Evolutionary conservation across 805 yeast genomes (phyloP).

Genomic region (Yarrowia sp.): DNA sequence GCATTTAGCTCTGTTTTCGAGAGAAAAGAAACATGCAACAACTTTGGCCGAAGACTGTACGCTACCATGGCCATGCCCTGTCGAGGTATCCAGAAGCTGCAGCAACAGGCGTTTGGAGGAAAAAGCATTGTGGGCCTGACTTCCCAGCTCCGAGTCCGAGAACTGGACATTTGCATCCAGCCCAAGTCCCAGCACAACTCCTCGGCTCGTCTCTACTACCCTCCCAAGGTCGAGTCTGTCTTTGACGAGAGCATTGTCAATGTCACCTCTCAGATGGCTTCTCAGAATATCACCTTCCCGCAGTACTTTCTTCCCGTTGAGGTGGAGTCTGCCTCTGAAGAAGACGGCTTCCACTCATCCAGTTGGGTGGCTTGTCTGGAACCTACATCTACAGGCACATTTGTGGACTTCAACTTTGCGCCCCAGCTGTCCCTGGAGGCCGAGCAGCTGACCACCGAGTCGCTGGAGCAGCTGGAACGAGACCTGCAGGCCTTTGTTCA

Average conservation of each 20-base stretch:
- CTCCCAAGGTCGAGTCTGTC: slow-evolving; percentile 25
- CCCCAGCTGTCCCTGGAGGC: slow-evolving; percentile 52
- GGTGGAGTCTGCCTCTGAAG: neutral
- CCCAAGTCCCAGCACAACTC: slow-evolving; percentile 2
- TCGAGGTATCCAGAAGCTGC: slow-evolving; percentile 17
- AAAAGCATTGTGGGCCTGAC: slow-evolving; percentile 20
- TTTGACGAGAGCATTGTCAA: neutral
- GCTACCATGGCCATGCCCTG: slow-evolving; percentile 37
- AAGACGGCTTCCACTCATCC: neutral
- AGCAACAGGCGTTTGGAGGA: slow-evolving; percentile 8
- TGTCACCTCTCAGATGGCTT: too few species aligned
- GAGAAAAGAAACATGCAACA: neutral
- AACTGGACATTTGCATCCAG: slow-evolving; percentile 14
- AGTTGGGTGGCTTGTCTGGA: slow-evolving; percentile 29
- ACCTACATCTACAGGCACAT: slow-evolving; percentile 46
- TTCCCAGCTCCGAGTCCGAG: slow-evolving; percentile 14
- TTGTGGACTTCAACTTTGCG: slow-evolving; percentile 63
- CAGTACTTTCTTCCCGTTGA: too few species aligned
- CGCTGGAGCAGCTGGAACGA: slow-evolving; percentile 52
- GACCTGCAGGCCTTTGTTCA: slow-evolving; percentile 48
- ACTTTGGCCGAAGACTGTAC: slow-evolving; percentile 5
- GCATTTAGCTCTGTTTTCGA: slow-evolving; percentile 20
- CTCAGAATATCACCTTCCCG: too few species aligned
- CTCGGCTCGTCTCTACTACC: neutral
- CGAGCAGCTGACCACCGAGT: slow-evolving; percentile 55